Conservation (phyloP, 371 early-diverging fungal species). For the Blyttiomyces sp. region DNA sequence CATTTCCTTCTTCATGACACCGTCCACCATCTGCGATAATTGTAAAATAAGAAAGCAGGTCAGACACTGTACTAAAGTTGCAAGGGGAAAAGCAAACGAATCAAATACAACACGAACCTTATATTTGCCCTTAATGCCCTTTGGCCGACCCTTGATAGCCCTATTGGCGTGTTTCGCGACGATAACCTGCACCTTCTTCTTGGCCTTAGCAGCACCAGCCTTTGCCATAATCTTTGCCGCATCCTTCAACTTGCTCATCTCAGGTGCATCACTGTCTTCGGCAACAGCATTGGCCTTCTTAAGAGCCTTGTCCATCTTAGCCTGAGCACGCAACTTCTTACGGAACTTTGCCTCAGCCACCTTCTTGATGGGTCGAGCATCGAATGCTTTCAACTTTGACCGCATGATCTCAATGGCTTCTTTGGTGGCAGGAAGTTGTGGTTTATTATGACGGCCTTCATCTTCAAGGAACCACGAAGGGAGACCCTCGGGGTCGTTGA, state of each 20-base stretch:
- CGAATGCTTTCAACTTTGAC: constrained; percentile 77
- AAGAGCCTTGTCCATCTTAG: constrained; percentile 71
- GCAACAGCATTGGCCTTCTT: constrained; percentile 86
- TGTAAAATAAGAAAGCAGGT: not conserved
- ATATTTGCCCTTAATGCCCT: constrained; percentile 92
- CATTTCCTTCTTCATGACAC: constrained; percentile 44
- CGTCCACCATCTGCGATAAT: constrained; percentile 42
- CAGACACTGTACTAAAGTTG: not conserved
- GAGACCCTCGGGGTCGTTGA: constrained; percentile 78
- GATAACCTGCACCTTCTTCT: constrained; percentile 75
- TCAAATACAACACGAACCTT: constrained; percentile 29
- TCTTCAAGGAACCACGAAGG: constrained; percentile 94
- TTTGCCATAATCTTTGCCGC: constrained; percentile 74
- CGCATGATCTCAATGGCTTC: constrained; percentile 85
- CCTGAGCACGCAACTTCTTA: constrained; percentile 71
- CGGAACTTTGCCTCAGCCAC: constrained; percentile 97
- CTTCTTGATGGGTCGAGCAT: constrained; percentile 97
- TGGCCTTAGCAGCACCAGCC: constrained; percentile 54
- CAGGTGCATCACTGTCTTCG: constrained; percentile 85
- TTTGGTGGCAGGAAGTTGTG: constrained; percentile 87
- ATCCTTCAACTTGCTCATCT: constrained; percentile 78
- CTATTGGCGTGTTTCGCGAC: constrained; percentile 86
- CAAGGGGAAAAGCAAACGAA: not conserved
- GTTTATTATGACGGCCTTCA: constrained; percentile 83
- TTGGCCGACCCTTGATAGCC: constrained; percentile 89